These are phyloP conservation scores for Camellia granthamiana DNA, from an alignment of 148 eudicot species.

Conservation along the genomic window DNA sequence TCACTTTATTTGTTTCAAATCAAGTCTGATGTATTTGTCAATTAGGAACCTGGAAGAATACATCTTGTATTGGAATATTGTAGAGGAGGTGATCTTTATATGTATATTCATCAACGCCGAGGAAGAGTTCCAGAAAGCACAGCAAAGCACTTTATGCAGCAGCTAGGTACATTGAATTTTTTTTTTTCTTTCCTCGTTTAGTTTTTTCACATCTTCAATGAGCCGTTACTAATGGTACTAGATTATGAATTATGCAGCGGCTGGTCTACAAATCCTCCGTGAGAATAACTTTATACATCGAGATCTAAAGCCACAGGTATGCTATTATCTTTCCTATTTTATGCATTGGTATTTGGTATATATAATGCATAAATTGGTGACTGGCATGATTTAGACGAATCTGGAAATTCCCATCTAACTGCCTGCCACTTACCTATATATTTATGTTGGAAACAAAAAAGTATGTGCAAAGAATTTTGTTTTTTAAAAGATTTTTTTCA, in stretches of 20 bases:
- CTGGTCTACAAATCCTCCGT: conserved; percentile 82
- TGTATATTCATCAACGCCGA: conserved; percentile 68
- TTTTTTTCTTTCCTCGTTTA: neutral
- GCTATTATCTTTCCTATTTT: conserved; percentile 10
- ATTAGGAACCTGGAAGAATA: conserved; percentile 85
- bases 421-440: neutral
- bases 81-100: conserved; percentile 86
- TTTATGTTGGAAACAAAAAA: neutral
- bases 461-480: neutral
- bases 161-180: conserved; percentile 56
- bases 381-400: too few species aligned
- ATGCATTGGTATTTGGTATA: neutral
- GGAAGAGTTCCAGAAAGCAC: conserved; percentile 80
- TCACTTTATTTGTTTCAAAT: conserved; percentile 7
- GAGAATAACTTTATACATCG: conserved; percentile 89
- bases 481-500: neutral
- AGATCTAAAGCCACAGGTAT: conserved; percentile 94
- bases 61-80: conserved; percentile 91
- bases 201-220: neutral
- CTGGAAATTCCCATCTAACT: neutral
- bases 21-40: conserved; percentile 9
- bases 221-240: conserved; percentile 15
- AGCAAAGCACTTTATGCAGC: conserved; percentile 87
- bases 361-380: neutral
- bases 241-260: conserved; percentile 48